Base-by-base conservation (phyloP, 2,329 filamentous ascomycete genomes). In the Neonectria ditissima region DNA sequence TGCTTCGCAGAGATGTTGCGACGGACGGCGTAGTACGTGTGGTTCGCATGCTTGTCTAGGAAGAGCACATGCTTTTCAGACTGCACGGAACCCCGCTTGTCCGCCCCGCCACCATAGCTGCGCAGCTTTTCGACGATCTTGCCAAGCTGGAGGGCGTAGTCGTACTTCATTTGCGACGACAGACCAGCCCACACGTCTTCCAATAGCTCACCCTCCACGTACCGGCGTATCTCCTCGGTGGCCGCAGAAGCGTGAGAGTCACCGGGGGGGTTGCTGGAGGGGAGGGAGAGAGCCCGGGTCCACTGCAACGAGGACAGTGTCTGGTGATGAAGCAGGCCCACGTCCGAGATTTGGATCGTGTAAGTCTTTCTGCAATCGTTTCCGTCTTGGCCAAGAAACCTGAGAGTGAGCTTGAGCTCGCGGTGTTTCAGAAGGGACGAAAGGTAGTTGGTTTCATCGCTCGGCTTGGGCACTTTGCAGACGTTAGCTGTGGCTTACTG, bases 21-120 rank as follows among this genome's bases (percentile, higher is more conserved):
- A 5, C 70, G 69, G 13, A 78, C 67, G 1, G 72, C 71, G 65
- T 74, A 78, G 57, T 77, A 74, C 1, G 74, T 76, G 39, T 70
- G 71, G 0, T 62, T 62, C 13, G 61, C 55, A 39, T 76, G 74
- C 52, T 72, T 71, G 48, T 78, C 74, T 6, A 76, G 52, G 5
- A 77, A 44, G 3, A 78, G 55, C 6, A 65, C 70, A 52, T 68
- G 73, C 3, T 28, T n/a, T 2, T 62, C 69, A 5, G 73, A 69
- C 9, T 74, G 67, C n/a, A 73, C 37, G n/a, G 68, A 71, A 2
- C 52, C 50, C 5, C n/a, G 26, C 2, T 22, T 10, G 4, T 39
- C 18, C 8, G 9, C 16, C 16, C 16, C n/a, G 24, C 60, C 3
- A 20, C 47, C 3, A 48, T 54, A 14, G 9, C 24, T 8, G 73